A percentile compares a stretch with the other conserved stretches of the same genome.
Evolutionary conservation across 768 basidiomycete genomes (phyloP).

Genomic region (Arthromyces matolae): DNA sequence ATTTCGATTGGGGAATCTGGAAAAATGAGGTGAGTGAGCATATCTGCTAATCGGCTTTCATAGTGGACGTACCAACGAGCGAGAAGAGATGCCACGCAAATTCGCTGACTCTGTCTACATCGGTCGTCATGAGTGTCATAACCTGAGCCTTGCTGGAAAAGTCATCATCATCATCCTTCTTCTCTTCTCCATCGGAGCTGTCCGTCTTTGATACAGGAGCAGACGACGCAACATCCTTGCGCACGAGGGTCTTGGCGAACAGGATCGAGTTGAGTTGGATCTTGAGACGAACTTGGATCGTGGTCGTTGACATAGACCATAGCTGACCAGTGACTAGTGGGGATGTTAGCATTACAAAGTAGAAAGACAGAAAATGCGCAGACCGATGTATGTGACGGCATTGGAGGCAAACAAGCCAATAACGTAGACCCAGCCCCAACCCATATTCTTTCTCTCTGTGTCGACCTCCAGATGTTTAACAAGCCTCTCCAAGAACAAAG

Average conservation of each 20-base stretch:
- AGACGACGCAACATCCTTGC: constrained; percentile 81
- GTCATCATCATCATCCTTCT: constrained; percentile 49
- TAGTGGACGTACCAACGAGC: constrained; percentile 49
- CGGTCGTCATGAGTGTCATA: constrained; percentile 95
- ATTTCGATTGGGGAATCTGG: constrained; percentile 79
- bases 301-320: constrained; percentile 67
- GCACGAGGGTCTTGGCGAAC: constrained; percentile 80
- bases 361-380: constrained; percentile 8
- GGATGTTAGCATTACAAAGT: not conserved
- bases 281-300: constrained; percentile 64
- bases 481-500: constrained; percentile 58
- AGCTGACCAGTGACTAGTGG: constrained; percentile 59
- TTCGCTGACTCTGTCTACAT: constrained; percentile 86
- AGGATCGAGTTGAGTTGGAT: constrained; percentile 81
- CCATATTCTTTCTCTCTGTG: constrained; percentile 45
- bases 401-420: constrained; percentile 33
- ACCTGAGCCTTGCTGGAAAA: constrained; percentile 74
- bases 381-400: constrained; percentile 31
- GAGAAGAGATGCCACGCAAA: constrained; percentile 78
- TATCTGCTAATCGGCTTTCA: not conserved
- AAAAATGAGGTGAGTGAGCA: not conserved
- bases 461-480: constrained; percentile 67
- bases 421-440: constrained; percentile 73
- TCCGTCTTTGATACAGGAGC: constrained; percentile 21
- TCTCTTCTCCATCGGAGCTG: constrained; percentile 8